A percentile compares a stretch with the other conserved stretches of the same genome.
phyloP scores from a whole-genome alignment of 495 filamentous ascomycete genomes.

The Neurospora sp. region DNA sequence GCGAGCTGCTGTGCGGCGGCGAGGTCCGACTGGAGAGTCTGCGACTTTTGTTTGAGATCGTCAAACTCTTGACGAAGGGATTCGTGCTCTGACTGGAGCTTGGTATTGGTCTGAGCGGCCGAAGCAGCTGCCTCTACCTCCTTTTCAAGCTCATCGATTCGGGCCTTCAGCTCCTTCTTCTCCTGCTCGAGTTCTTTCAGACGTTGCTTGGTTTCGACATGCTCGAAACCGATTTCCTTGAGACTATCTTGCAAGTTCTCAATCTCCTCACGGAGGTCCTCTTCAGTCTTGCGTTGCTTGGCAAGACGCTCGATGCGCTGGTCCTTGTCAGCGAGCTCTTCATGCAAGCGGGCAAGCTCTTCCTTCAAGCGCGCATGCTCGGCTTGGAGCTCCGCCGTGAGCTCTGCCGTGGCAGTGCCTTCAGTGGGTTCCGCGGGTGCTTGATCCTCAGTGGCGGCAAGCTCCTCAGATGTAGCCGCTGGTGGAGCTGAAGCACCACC shows the following conservation, averaged over 20 bases:
- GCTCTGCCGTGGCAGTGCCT: slow-evolving; percentile 14
- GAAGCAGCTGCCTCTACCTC: slow-evolving; percentile 38
- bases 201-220: slow-evolving; percentile 72
- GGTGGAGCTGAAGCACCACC: slow-evolving; percentile 33
- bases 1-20: slow-evolving; percentile 79
- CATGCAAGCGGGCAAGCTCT: slow-evolving; percentile 35
- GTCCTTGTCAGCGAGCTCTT: slow-evolving; percentile 63
- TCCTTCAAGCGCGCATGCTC: neutral
- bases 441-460: slow-evolving; percentile 20
- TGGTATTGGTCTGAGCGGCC: slow-evolving; percentile 24
- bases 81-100: slow-evolving; percentile 49
- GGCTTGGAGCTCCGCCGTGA: slow-evolving; percentile 24
- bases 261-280: slow-evolving; percentile 77
- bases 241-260: slow-evolving; percentile 74
- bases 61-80: slow-evolving; percentile 63
- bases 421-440: slow-evolving; percentile 15
- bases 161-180: slow-evolving; percentile 43
- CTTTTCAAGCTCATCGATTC: slow-evolving; percentile 54
- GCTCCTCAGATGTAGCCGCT: slow-evolving; percentile 11
- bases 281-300: slow-evolving; percentile 59
- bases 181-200: slow-evolving; percentile 48
- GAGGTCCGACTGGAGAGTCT: slow-evolving; percentile 69
- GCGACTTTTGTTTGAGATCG: slow-evolving; percentile 56
- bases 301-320: slow-evolving; percentile 54
- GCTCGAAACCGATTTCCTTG: slow-evolving; percentile 62